Base-by-base conservation (phyloP, 352 stramenopile genomes). In the Phytophthora constricta region DNA sequence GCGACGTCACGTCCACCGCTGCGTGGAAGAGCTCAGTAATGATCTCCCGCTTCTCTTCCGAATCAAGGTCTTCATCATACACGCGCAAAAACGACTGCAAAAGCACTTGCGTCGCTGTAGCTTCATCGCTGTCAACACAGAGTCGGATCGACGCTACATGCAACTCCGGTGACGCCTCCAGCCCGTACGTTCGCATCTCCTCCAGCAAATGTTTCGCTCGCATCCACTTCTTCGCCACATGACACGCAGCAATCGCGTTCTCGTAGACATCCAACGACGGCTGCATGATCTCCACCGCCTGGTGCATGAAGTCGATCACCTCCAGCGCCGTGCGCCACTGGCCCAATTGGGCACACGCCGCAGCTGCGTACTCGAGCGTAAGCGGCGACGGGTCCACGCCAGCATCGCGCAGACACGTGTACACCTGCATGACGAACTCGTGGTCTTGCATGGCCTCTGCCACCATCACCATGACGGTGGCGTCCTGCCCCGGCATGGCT, bases 381-480 rank as follows among this genome's bases (percentile, higher is more conserved):
- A 91, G 73, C 17, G 85, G 85, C 39, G 85, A 92, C 41, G 83
- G 81, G 4, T 77, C 70, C 26, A 93, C 85, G 27, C 72, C 65
- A 11, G 70, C 78, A n/a, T 84, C 68, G 1, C 85, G 78, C 19
- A 91, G 64, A 56, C 70, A 76, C 58, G 62, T 63, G 61, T 93
- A 93, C 50, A 92, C 83, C 20, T 82, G 54, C 39, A 90, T 56
- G 3, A 89, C 78, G 37, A 92, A 89, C 26, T 65, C 42, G 14
- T 60, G 62, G 64, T 91, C 77, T 27, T 89, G 50, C 61, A 87
- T 76, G 9, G 80, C 81, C 51, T 91, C 74, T 1, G 83, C 82
- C 20, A 92, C 78, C 85, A 93, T 93, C 61, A 84, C 79, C 80
- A 93, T 88, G 17, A 93, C 83, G 16, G 83, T 87, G 14, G 85